A percentile compares a stretch with the other conserved stretches of the same genome.
Conservation (phyloP, 2,329 filamentous ascomycete species). For the Gliomastix tumulicola region DNA sequence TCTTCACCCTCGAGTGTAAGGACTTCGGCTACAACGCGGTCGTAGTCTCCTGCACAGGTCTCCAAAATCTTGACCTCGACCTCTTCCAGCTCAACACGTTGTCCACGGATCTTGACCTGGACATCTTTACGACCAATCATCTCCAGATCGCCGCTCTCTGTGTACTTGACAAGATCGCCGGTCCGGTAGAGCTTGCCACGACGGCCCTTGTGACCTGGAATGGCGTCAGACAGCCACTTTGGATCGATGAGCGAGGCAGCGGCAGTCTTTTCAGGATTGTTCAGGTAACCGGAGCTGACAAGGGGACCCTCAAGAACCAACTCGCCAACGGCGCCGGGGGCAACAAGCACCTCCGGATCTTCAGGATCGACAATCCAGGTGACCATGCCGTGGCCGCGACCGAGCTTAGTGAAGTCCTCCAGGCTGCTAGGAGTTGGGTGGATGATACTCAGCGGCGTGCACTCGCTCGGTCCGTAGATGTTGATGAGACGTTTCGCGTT, state of each 20-base stretch:
- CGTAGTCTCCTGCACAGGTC: conserved; percentile 4
- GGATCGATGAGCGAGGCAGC: conserved; percentile 53
- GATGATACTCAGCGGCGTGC: neutral
- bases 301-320: conserved; percentile 83
- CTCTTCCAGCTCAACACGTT: conserved; percentile 72
- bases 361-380: conserved; percentile 31
- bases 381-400: conserved; percentile 4
- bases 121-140: conserved; percentile 70
- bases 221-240: conserved; percentile 22
- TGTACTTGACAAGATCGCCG: conserved; percentile 74
- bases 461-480: conserved; percentile 1
- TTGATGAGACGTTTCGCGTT: neutral
- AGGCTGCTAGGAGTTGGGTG: conserved; percentile 1
- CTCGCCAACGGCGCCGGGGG: conserved; percentile 65
- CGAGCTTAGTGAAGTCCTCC: conserved; percentile 4
- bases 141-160: conserved; percentile 67
- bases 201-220: conserved; percentile 10
- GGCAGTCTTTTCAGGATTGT: conserved; percentile 40
- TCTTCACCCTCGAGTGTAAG: neutral
- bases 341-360: conserved; percentile 12
- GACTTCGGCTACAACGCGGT: neutral
- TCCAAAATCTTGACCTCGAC: too few relatives aligned
- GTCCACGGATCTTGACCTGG: conserved; percentile 75
- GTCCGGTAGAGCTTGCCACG: conserved; percentile 72
- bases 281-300: conserved; percentile 58